Conservation (phyloP, 2,329 filamentous ascomycete genomes). For the Stemphylium vesicarium region DNA sequence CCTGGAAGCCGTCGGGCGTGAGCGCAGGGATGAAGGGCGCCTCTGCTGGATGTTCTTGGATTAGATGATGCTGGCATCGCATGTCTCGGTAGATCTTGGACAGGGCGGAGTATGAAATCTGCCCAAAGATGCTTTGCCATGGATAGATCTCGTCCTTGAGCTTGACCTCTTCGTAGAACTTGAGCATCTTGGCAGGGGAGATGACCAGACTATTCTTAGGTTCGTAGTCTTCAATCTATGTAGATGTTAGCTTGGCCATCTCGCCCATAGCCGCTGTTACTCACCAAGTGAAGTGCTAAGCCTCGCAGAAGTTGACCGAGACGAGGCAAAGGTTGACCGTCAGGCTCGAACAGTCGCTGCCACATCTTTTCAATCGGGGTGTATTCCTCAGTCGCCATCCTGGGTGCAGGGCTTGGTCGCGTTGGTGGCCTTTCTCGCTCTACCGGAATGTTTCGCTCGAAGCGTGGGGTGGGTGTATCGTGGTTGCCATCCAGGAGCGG, state of each 20-base stretch:
- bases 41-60: constrained; percentile 53
- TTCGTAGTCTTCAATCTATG: constrained; percentile 70
- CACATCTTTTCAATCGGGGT: constrained; percentile 70
- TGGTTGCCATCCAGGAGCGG: constrained; percentile 41
- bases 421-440: constrained; percentile 32
- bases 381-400: constrained; percentile 46
- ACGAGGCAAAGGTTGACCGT: constrained; percentile 70
- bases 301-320: constrained; percentile 75
- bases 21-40: constrained; percentile 53
- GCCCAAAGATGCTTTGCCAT: constrained; percentile 66
- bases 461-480: constrained; percentile 38
- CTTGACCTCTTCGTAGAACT: constrained; percentile 73
- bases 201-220: constrained; percentile 74
- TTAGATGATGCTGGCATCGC: constrained; percentile 57
- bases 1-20: constrained; percentile 55
- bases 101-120: constrained; percentile 50
- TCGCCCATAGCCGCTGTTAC: constrained; percentile 26
- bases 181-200: constrained; percentile 74
- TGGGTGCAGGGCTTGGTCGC: constrained; percentile 35
- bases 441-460: constrained; percentile 33
- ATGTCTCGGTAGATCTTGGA: constrained; percentile 56
- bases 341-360: constrained; percentile 74
- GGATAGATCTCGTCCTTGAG: constrained; percentile 71
- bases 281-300: constrained; percentile 75
- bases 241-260: constrained; percentile 13